phyloP scores from a whole-genome alignment of 495 filamentous ascomycete genomes.

The Hyaloscypha hepaticicola region DNA sequence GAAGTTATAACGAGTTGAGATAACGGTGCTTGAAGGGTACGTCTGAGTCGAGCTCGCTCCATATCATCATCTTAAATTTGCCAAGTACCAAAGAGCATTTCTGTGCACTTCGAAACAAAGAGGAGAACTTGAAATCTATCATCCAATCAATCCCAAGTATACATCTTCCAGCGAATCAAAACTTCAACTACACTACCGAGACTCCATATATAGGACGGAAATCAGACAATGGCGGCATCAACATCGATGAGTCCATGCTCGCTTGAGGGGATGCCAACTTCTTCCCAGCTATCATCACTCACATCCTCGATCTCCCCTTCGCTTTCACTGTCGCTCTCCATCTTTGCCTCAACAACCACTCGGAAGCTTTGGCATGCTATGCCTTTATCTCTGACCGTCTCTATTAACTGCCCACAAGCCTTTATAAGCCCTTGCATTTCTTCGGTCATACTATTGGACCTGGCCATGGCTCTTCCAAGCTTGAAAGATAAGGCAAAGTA shows the following conservation, averaged over 20 bases:
- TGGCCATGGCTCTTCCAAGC: not conserved
- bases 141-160: too few species aligned
- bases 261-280: not conserved
- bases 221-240: not conserved
- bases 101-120: too few species aligned
- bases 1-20: too few species aligned
- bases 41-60: too few species aligned
- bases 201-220: not conserved
- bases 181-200: too few species aligned
- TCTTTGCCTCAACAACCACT: constrained; percentile 8
- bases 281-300: constrained; percentile 14
- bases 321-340: constrained; percentile 17
- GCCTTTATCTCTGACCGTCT: constrained; percentile 12
- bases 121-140: too few species aligned
- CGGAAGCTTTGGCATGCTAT: constrained; percentile 15
- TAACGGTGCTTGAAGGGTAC: too few species aligned
- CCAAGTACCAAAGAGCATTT: too few species aligned
- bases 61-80: too few species aligned
- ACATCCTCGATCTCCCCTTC: constrained; percentile 6
- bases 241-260: not conserved
- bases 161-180: too few species aligned
- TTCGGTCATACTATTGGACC: not conserved
- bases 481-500: constrained; percentile 5
- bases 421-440: not conserved
- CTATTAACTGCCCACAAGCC: not conserved